phyloP scores from a whole-genome alignment of 257 asterid genomes.

The Solanum verrucosum region DNA sequence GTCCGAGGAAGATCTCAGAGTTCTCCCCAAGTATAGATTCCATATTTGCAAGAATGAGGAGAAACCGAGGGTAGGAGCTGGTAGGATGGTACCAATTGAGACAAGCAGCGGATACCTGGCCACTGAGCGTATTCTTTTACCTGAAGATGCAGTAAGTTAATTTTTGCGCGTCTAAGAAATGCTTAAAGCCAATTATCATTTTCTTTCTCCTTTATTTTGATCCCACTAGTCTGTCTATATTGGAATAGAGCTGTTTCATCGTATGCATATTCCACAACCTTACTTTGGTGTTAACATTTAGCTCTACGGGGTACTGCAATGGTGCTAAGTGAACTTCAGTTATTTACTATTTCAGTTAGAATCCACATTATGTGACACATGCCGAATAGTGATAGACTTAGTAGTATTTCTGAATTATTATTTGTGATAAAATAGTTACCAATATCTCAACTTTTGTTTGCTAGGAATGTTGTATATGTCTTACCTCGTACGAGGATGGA shows the following conservation, averaged over 20 bases:
- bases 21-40: constrained; percentile 74
- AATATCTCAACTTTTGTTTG: not conserved
- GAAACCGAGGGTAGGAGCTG: constrained; percentile 42
- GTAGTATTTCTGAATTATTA: not conserved
- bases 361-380: not conserved
- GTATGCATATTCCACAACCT: not conserved
- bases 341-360: not conserved
- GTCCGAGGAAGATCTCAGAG: constrained; percentile 81
- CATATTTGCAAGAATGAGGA: constrained; percentile 55
- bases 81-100: constrained; percentile 75
- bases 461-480: constrained; percentile 97
- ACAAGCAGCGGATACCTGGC: constrained; percentile 53
- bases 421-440: not conserved
- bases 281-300: not conserved
- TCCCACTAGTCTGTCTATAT: not conserved
- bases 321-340: not conserved
- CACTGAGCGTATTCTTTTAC: constrained; percentile 57
- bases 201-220: not conserved
- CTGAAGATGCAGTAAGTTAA: constrained; percentile 89
- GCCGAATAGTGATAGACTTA: not conserved
- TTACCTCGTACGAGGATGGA: constrained; percentile 72
- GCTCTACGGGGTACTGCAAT: not conserved
- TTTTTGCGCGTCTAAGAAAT: not conserved
- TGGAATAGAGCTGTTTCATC: not conserved
- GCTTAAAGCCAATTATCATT: not conserved